Percentiles rank a stretch among this genome's conserved stretches.
These are phyloP conservation scores for Tylopilus sp. DNA, from an alignment of 768 basidiomycete genomes.

Conservation along the genomic window DNA sequence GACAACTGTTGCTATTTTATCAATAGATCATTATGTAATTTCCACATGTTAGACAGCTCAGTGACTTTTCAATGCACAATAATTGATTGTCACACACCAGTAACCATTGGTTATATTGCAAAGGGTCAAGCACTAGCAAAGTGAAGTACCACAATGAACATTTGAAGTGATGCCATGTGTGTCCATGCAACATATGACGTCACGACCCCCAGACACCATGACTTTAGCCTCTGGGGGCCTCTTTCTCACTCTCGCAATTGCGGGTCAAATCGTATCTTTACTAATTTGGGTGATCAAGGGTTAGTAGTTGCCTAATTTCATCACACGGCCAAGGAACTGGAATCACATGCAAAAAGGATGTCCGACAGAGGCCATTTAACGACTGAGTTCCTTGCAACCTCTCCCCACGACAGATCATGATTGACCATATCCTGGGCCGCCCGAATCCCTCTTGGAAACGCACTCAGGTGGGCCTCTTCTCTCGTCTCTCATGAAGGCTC, in stretches of 20 bases:
- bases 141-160: too few relatives aligned
- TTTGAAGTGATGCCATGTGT: neutral
- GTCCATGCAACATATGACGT: neutral
- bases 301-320: neutral
- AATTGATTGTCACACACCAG: too few relatives aligned
- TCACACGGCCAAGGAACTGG: neutral
- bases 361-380: slow-evolving; percentile 6
- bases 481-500: neutral
- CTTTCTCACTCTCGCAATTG: neutral
- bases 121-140: too few relatives aligned
- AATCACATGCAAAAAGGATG: slow-evolving; percentile 32
- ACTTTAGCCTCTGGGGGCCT: too few relatives aligned
- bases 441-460: slow-evolving; percentile 91
- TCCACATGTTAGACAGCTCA: too few relatives aligned
- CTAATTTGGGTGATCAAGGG: neutral
- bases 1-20: too few relatives aligned
- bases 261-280: neutral
- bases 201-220: neutral
- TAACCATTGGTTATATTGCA: too few relatives aligned
- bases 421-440: slow-evolving; percentile 87
- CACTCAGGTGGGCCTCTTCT: slow-evolving; percentile 52
- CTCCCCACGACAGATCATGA: slow-evolving; percentile 51
- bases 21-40: too few relatives aligned
- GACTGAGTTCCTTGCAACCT: neutral
- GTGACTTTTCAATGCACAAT: too few relatives aligned